phyloP scores from a whole-genome alignment of 2,329 filamentous ascomycete genomes.

The Xylaria polymorpha region DNA sequence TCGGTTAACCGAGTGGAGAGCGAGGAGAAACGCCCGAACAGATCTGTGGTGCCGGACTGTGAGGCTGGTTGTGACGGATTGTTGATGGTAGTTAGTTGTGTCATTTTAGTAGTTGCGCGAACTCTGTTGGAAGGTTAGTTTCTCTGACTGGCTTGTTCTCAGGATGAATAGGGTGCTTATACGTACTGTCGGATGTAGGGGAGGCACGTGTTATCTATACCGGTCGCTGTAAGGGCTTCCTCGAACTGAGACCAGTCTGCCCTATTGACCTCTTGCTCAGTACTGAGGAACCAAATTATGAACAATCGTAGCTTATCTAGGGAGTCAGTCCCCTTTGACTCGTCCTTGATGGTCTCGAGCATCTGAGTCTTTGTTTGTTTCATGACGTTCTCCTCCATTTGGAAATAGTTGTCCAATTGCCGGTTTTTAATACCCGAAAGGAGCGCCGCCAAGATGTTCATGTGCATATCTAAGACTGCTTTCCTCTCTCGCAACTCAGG shows the following conservation, averaged over 20 bases:
- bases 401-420: conserved; percentile 95
- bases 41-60: conserved; percentile 73
- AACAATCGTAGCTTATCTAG: conserved; percentile 93
- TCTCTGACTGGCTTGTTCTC: background rate
- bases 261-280: conserved; percentile 86
- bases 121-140: conserved; percentile 66
- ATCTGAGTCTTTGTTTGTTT: conserved; percentile 93
- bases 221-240: conserved; percentile 80
- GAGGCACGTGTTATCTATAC: conserved; percentile 80
- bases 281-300: conserved; percentile 96
- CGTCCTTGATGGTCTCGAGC: conserved; percentile 84
- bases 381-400: conserved; percentile 90
- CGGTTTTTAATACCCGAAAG: conserved; percentile 88
- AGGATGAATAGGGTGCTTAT: background rate
- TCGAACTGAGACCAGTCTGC: conserved; percentile 88
- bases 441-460: conserved; percentile 91
- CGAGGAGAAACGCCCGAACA: conserved; percentile 93
- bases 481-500: conserved; percentile 95
- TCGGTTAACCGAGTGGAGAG: conserved; percentile 93
- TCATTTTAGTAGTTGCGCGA: conserved; percentile 96
- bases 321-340: conserved; percentile 83
- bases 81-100: conserved; percentile 93
- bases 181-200: conserved; percentile 87
- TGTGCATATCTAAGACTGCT: conserved; percentile 95
- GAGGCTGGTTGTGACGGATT: conserved; percentile 73